Base-by-base conservation (phyloP, 768 basidiomycete genomes). In the Sarcomyxa edulis region DNA sequence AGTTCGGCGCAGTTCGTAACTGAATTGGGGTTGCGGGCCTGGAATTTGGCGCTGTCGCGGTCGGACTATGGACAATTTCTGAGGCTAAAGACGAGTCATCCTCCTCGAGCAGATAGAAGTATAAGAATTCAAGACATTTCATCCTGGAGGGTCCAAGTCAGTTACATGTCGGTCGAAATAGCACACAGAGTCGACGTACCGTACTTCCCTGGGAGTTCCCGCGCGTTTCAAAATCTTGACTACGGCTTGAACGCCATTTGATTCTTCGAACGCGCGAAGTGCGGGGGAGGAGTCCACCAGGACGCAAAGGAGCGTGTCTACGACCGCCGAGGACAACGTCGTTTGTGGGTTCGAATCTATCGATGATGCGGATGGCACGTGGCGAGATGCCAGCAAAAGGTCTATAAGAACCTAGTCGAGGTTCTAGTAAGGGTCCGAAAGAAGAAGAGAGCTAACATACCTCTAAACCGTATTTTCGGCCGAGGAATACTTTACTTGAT, bases 111-210 rank as follows among this genome's bases (percentile, higher is more conserved):
- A 97, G 70, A 57, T 97, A 97, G 58, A 94, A 96, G 59, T 95
- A 95, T 11, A 97, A 63, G 50, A 96, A 93, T 55, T 96, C 94
- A 12, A 97, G 69, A 45, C 91, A 95, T 65, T 95, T 95, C 86
- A 96, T 95, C 50, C 93, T 95, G 50, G n/a, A n/a, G n/a, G 15
- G 26, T 18, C 24, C 6, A 12, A 26, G 23, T 32, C 18, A n/a
- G 32, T 25, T 30, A 39, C 30, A 40, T 21, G 12, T 26, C 7
- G 15, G 19, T 23, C 11, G 19, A 1, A 28, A n/a, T 5, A 7
- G 14, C 14, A 29, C n/a, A 40, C 10, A 14, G 40, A 18, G 26
- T 5, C 15, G 35, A 21, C 76, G 22, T 42, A 94, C 93, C 89
- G 68, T 41, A 94, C 86, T 64, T 89, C 87, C 33, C 89, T 76